Evolutionary conservation across 2,329 filamentous ascomycete genomes (phyloP).

Genomic region (Phialophora expanda): DNA sequence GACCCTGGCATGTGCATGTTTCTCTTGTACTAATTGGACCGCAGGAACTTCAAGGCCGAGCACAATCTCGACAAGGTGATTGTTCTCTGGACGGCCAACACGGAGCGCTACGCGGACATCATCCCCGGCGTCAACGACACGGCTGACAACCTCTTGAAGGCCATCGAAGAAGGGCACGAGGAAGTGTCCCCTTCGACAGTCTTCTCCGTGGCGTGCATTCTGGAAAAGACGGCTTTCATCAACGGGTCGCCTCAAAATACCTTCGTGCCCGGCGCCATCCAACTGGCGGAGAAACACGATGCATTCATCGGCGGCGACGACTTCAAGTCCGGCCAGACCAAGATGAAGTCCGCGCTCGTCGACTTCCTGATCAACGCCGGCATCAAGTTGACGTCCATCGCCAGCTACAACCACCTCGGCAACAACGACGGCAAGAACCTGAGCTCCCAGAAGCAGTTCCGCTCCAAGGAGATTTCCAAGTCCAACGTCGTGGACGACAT

Average conservation of each 20-base stretch:
- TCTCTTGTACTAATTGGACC: constrained; percentile 14
- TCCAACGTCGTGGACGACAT: constrained; percentile 99
- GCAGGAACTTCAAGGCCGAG: constrained; percentile 81
- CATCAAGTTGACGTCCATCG: constrained; percentile 98
- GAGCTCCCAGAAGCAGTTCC: constrained; percentile 96
- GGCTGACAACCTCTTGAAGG: constrained; percentile 85
- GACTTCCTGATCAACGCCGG: constrained; percentile 98
- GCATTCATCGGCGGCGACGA: constrained; percentile 97
- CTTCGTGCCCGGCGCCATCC: constrained; percentile 89
- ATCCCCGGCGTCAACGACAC: constrained; percentile 92
- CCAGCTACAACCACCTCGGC: constrained; percentile 98
- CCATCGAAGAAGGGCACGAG: constrained; percentile 83
- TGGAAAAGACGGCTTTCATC: constrained; percentile 92
- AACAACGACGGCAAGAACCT: constrained; percentile 99
- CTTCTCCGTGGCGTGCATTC: constrained; percentile 91
- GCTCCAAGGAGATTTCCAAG: constrained; percentile 99
- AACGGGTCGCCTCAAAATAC: constrained; percentile 99
- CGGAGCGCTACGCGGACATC: constrained; percentile 92
- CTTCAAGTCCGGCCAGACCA: constrained; percentile 99
- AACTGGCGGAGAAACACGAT: constrained; percentile 83
- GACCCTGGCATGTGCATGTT: neutral
- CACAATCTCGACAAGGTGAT: constrained; percentile 93
- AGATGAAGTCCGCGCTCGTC: constrained; percentile 99
- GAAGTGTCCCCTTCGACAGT: constrained; percentile 96
- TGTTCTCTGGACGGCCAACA: constrained; percentile 98